Evolutionary conservation across 192 early-diverging fungal genomes (phyloP), one percentile per base, ranked within the genome.

Genomic region (Geranomyces michiganensis): DNA sequence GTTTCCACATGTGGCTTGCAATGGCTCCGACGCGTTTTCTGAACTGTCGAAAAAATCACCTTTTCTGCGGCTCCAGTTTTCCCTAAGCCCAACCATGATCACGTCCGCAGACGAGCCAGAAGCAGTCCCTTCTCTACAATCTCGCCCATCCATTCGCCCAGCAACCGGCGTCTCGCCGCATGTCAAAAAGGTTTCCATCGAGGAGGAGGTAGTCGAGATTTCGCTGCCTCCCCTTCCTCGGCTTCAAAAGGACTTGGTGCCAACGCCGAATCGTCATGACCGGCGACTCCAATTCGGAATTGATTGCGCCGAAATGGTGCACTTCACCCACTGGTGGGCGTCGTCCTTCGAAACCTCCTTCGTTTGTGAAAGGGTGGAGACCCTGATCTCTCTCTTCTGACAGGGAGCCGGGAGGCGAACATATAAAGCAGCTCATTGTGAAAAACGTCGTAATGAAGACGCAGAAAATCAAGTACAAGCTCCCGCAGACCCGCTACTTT

Each of bases 401-500:
- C 64, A 85, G 84, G 84, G 84, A 86, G 63, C 84, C 84, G 45
- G 84, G 84, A 67, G 84, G 84, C 43, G 84, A 86, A 67, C 75
- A 86, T 53, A 62, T 84, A 55, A 84, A 86, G 63, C 45, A 76
- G 9, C 65, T 86, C 8, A 58, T 78, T 31, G 72, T 86, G 45
- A 86, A 86, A 55, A 86, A 86, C 61, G 84, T 86, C 10, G 82
- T 80, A 53, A 86, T 86, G 84, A 86, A 86, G 49, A 87, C 85
- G 3, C 85, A 86, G 65, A 87, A 87, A 70, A 87, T 87, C 61
- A 78, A 76, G 68, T 87, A 87, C 74, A 80, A 79, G 43, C 77
- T 87, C 5, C 85, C 85, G n/a, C 65, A 83, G 74, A 86, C 85
- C 7, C 66, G 76, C 56, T 84, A 82, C 70, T 87, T 87, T 66